Evolutionary conservation across 2,329 filamentous ascomycete species (phyloP), one percentile per base, ranked within the genome.

Genomic region (Tothia fuscella): DNA sequence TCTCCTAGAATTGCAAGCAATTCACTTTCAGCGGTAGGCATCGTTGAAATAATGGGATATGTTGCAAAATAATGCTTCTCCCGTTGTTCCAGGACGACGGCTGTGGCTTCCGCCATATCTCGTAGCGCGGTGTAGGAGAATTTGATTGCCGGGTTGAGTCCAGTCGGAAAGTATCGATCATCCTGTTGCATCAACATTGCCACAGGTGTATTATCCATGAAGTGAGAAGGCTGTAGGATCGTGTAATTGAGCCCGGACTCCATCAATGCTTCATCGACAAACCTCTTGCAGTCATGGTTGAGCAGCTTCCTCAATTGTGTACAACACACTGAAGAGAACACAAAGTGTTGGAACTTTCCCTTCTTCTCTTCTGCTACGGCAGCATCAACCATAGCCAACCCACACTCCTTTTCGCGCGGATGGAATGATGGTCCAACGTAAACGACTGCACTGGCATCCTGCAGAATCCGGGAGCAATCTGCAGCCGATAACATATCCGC

Each of bases 311-410:
- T 50, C 6, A 60, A 44, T 42, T 56, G 53, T 0, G 58, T 52
- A 41, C 56, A 48, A 2, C 59, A 43, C 19, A 62, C 60, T 13
- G 52, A 55, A 29, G 50, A 54, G 43, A 55, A 57, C 25, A 63
- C 50, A 24, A 64, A 55, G 38, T 64, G 61, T 43, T 52, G 50
- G 47, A 61, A 55, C 2, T 41, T 44, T 13, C 49, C 43, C 4
- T 46, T 37, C 26, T 46, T 41, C 7, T 46, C 43, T 38, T 56
- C 46, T 7, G 45, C 25, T 1, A 53, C 36, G 1, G 56, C 57
- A 10, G 58, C 56, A 29, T 64, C 58, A 45, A 64, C 51, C 48
- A 65, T 55, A 50, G 56, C 56, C 35, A 48, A 50, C 6, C 60
- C 58, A 6, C 58, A 51, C 33, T 56, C 47, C 1, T 49, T 50